phyloP scores from a whole-genome alignment of 75 land plant species.

The Ceratopteris richardii region DNA sequence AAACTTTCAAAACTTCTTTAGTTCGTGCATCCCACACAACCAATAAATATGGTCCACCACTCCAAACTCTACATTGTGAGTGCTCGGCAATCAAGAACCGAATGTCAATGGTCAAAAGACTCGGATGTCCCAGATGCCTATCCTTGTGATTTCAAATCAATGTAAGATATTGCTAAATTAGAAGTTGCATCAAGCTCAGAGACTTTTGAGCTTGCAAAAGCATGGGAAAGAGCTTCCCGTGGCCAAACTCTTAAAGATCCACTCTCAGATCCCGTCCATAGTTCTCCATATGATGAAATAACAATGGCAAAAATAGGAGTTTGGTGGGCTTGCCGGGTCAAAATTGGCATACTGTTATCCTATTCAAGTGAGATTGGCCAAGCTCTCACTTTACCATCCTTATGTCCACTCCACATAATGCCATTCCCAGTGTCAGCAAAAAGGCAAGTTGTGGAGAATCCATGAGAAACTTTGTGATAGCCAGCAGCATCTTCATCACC shows the following conservation, averaged over 20 bases:
- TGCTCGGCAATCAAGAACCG: slow-evolving; percentile 58
- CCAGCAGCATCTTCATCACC: slow-evolving; percentile 74
- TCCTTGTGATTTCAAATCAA: slow-evolving; percentile 57
- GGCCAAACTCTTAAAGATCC: slow-evolving; percentile 81
- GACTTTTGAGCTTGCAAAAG: slow-evolving; percentile 34
- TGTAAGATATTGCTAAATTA: slow-evolving; percentile 50
- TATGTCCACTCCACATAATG: slow-evolving; percentile 83
- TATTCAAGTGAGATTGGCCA: slow-evolving; percentile 44
- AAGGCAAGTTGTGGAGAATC: slow-evolving; percentile 41
- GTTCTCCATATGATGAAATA: slow-evolving; percentile 63
- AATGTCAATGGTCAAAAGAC: slow-evolving; percentile 56
- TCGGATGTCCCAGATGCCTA: slow-evolving; percentile 47
- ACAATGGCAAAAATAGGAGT: slow-evolving; percentile 62
- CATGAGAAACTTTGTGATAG: slow-evolving; percentile 29
- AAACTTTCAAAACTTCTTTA: slow-evolving; percentile 64
- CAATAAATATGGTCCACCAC: slow-evolving; percentile 47
- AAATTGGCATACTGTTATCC: slow-evolving; percentile 3
- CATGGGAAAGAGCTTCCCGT: slow-evolving; percentile 47
- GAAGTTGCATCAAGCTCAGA: slow-evolving; percentile 39
- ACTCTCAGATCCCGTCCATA: slow-evolving; percentile 87
- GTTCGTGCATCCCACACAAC: slow-evolving; percentile 88
- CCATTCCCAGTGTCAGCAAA: slow-evolving; percentile 47
- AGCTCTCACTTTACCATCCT: slow-evolving; percentile 67
- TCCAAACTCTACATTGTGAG: slow-evolving; percentile 67
- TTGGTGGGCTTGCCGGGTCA: slow-evolving; percentile 73